phyloP scores from a whole-genome alignment of 2,329 filamentous ascomycete genomes.

The Ampelomyces quisqualis region DNA sequence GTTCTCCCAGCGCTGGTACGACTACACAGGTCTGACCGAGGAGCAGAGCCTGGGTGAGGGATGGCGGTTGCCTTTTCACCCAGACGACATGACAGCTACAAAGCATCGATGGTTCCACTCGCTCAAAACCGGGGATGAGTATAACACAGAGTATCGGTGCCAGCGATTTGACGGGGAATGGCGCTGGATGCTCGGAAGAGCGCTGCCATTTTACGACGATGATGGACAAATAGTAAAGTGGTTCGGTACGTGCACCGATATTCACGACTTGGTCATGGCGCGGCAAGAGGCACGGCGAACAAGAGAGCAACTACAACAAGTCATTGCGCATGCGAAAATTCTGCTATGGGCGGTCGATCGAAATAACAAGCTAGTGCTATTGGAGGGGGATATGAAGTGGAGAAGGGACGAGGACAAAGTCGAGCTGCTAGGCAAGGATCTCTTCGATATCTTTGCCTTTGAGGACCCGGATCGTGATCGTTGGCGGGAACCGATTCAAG shows the following conservation, averaged over 20 bases:
- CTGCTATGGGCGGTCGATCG: constrained; percentile 73
- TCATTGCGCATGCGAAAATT: constrained; percentile 73
- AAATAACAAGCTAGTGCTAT: constrained; percentile 62
- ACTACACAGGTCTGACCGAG: constrained; percentile 67
- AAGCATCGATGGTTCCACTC: constrained; percentile 61
- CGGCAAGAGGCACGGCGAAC: constrained; percentile 66
- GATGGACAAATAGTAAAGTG: constrained; percentile 72
- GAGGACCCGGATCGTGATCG: constrained; percentile 34
- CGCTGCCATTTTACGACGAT: constrained; percentile 66
- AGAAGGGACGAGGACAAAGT: constrained; percentile 16
- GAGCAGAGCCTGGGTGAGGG: constrained; percentile 63
- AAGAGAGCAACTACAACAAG: constrained; percentile 69
- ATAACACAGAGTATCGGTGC: constrained; percentile 70
- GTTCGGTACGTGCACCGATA: constrained; percentile 80
- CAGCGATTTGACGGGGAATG: constrained; percentile 66
- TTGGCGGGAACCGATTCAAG: constrained; percentile 61
- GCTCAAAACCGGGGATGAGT: constrained; percentile 64
- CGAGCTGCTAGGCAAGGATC: constrained; percentile 56
- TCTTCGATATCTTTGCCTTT: constrained; percentile 62
- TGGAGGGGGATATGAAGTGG: constrained; percentile 67
- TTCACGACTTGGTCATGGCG: constrained; percentile 71
- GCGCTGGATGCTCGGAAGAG: constrained; percentile 77
- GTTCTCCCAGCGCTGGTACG: constrained; percentile 75
- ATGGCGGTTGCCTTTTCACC: constrained; percentile 67
- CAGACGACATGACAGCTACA: constrained; percentile 65